Conservation (phyloP, 495 filamentous ascomycete genomes). For the Hypoxylon fuscum region DNA sequence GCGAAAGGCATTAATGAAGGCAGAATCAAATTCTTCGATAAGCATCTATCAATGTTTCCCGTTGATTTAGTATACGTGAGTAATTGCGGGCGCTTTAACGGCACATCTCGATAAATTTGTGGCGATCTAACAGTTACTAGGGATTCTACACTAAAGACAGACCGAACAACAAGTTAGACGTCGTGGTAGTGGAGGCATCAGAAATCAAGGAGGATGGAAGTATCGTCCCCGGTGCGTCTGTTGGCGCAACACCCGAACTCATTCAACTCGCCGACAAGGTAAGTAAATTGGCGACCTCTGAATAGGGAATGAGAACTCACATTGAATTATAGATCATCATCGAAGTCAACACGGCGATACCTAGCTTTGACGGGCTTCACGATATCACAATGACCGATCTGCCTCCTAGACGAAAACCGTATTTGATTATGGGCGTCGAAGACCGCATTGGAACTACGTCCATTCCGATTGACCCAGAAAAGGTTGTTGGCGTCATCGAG, state of each 20-base stretch:
- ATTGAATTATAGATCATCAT: slow-evolving; percentile 73
- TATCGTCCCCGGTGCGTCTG: slow-evolving; percentile 87
- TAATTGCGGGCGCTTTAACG: slow-evolving; percentile 15
- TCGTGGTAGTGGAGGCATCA: slow-evolving; percentile 85
- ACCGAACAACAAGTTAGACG: slow-evolving; percentile 76
- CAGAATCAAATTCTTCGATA: slow-evolving; percentile 91
- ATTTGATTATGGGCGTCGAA: slow-evolving; percentile 79
- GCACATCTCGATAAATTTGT: slow-evolving; percentile 8
- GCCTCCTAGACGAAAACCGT: slow-evolving; percentile 83
- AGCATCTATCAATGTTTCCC: slow-evolving; percentile 94
- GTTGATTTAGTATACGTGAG: slow-evolving; percentile 83
- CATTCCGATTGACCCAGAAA: slow-evolving; percentile 90
- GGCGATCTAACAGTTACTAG: slow-evolving; percentile 45
- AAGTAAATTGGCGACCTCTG: slow-evolving; percentile 4
- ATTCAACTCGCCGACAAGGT: slow-evolving; percentile 89
- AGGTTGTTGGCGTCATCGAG: slow-evolving; percentile 86
- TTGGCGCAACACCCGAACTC: slow-evolving; percentile 86
- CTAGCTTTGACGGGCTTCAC: slow-evolving; percentile 88
- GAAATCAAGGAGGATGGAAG: slow-evolving; percentile 93
- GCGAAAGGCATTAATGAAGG: slow-evolving; percentile 91
- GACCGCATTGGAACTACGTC: slow-evolving; percentile 85
- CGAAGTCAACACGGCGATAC: slow-evolving; percentile 88
- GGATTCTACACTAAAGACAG: slow-evolving; percentile 85
- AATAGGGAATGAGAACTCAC: background rate
- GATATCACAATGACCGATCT: slow-evolving; percentile 90